phyloP scores from a whole-genome alignment of 257 asterid species.

The Salvia hispanica region DNA sequence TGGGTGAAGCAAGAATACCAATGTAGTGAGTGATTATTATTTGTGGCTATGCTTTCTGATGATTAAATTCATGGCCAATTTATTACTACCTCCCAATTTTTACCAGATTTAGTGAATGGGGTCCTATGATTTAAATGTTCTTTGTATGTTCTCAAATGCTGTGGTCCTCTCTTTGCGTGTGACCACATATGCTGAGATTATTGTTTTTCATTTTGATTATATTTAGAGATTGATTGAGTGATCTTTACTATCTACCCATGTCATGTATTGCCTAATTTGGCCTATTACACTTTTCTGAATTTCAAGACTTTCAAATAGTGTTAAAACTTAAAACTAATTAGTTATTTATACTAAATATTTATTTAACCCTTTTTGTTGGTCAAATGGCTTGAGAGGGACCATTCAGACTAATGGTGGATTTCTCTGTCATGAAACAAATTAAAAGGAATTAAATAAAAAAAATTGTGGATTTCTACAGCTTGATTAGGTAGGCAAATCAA shows the following conservation, averaged over 20 bases:
- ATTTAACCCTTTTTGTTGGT: no score
- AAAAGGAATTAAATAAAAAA: not conserved
- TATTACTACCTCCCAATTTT: slow-evolving; percentile 3
- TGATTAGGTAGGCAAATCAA: slow-evolving; percentile 11
- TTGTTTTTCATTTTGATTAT: not conserved
- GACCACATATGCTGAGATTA: slow-evolving; percentile 23
- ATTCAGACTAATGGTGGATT: no score
- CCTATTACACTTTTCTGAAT: slow-evolving; percentile 4
- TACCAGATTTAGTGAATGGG: slow-evolving; percentile 21
- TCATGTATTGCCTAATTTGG: slow-evolving; percentile 12
- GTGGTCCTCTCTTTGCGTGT: slow-evolving; percentile 31
- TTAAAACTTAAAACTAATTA: no score
- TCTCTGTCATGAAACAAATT: not conserved
- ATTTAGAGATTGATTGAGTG: not conserved
- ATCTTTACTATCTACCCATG: not conserved
- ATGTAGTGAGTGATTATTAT: not conserved
- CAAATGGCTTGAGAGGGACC: not conserved
- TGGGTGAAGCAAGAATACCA: not conserved
- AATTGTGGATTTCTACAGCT: slow-evolving; percentile 11
- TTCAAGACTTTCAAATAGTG: not conserved
- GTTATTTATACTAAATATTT: no score
- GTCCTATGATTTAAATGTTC: slow-evolving; percentile 27
- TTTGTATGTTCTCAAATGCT: slow-evolving; percentile 14
- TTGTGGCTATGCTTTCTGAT: slow-evolving; percentile 20
- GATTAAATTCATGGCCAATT: slow-evolving; percentile 19